These are phyloP conservation scores for Citrullus colocynthis DNA, from an alignment of 306 rosid genomes.

Conservation along the genomic window DNA sequence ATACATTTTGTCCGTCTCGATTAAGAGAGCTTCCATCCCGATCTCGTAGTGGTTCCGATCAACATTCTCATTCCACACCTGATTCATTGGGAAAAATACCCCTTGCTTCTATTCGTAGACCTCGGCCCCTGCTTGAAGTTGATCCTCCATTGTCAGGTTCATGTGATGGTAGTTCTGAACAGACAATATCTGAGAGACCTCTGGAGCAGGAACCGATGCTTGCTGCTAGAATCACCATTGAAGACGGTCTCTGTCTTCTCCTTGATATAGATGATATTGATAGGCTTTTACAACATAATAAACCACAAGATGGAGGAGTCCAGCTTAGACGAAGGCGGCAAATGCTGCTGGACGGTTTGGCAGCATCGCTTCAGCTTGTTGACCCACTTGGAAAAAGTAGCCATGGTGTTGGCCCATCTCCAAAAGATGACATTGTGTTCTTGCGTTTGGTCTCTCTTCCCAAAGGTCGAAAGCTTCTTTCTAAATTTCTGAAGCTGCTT, in stretches of 20 bases:
- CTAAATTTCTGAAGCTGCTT: conserved; percentile 51
- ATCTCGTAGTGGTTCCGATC: conserved; percentile 68
- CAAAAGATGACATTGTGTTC: conserved; percentile 75
- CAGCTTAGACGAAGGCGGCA: conserved; percentile 59
- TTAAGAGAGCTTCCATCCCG: conserved; percentile 73
- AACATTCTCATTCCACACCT: conserved; percentile 90
- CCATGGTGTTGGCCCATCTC: conserved; percentile 48
- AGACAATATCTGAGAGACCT: conserved; percentile 68
- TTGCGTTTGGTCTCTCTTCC: conserved; percentile 71
- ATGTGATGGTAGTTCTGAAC: conserved; percentile 43
- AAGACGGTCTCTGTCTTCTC: conserved; percentile 91
- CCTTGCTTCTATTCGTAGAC: conserved; percentile 90
- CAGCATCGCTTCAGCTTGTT: conserved; percentile 75
- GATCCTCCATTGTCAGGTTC: conserved; percentile 65
- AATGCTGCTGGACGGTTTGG: conserved; percentile 65
- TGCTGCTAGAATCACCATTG: conserved; percentile 81
- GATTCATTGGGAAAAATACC: conserved; percentile 98
- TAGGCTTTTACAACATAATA: conserved; percentile 74
- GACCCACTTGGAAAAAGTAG: conserved; percentile 79
- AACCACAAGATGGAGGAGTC: conserved; percentile 64
- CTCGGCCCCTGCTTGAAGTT: conserved; percentile 97
- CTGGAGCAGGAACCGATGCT: conserved; percentile 97
- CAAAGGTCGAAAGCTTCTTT: conserved; percentile 83
- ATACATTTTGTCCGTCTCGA: conserved; percentile 72
- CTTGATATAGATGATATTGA: conserved; percentile 96